A percentile compares a stretch with the other conserved stretches of the same genome.
phyloP scores from a whole-genome alignment of 768 basidiomycete genomes.

The Tylopilus subfusipes region DNA sequence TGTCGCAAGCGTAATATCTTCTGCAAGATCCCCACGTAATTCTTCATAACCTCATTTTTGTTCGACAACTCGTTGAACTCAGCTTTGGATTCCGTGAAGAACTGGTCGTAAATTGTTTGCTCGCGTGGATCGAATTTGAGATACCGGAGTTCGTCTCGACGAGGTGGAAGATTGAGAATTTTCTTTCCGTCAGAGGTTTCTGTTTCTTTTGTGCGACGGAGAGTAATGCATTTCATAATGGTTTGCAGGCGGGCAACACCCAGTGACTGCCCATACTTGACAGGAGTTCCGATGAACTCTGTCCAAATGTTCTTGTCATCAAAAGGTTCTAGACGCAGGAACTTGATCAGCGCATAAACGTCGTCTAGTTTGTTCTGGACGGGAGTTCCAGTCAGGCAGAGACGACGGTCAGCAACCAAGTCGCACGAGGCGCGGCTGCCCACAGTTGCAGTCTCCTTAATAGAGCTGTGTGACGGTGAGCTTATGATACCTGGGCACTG shows the following conservation, averaged over 20 bases:
- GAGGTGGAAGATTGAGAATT: slow-evolving; percentile 85
- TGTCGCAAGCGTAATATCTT: slow-evolving; percentile 94
- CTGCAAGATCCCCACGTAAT: slow-evolving; percentile 95
- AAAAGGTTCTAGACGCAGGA: slow-evolving; percentile 86
- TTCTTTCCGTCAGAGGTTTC: slow-evolving; percentile 74
- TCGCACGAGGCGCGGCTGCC: slow-evolving; percentile 95
- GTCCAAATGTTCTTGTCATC: slow-evolving; percentile 94
- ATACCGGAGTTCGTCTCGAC: slow-evolving; percentile 82
- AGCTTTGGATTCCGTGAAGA: slow-evolving; percentile 86
- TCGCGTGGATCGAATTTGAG: slow-evolving; percentile 84
- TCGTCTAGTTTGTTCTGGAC: slow-evolving; percentile 99
- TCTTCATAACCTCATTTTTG: slow-evolving; percentile 95
- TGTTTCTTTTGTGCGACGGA: slow-evolving; percentile 94
- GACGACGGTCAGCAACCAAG: slow-evolving; percentile 85
- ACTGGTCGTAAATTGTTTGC: slow-evolving; percentile 80
- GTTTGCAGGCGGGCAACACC: slow-evolving; percentile 93
- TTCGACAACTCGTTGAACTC: slow-evolving; percentile 84
- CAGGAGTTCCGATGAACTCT: slow-evolving; percentile 87
- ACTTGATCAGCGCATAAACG: slow-evolving; percentile 95
- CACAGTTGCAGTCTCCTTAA: slow-evolving; percentile 94
- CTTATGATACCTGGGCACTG: background rate
- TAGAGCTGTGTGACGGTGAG: slow-evolving; percentile 56
- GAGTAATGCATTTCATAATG: slow-evolving; percentile 94
- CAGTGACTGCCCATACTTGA: slow-evolving; percentile 85
- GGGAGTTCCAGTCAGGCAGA: slow-evolving; percentile 96